Evolutionary conservation across 192 early-diverging fungal species (phyloP), one percentile per base, ranked within the genome.

Genomic region (Coemansia sp.): DNA sequence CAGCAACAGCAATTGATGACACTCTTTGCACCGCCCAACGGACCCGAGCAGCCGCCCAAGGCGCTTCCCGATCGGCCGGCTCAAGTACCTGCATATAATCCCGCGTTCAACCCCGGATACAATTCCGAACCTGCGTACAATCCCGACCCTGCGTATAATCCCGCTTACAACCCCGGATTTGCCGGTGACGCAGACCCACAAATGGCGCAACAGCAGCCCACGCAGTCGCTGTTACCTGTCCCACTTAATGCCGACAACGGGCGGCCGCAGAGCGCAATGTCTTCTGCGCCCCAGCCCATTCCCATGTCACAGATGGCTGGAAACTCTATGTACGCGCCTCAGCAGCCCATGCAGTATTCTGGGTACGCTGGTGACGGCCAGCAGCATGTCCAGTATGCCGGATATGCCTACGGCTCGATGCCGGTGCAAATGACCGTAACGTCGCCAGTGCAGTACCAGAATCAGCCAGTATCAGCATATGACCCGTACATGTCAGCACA

Each of bases 1-100:
- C 67, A 61, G 53, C 67, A 53, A 22, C 74, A 76, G 12, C 54
- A 66, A 5, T 63, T 78, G 11, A 69, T 72, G 69, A 72, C 67
- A 19, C 48, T 78, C 35, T 78, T 78, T 72, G 62, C 75, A 15
- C 75, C 75, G 19, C 48, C 69, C 23, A 65, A 50, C 10, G 61
- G 56, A n/a, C 50, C 60, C 15, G 62, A 59, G 41, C 56, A 66
- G 29, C 72, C 62, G 25, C 52, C 29, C 10, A 68, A 69, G 48
- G 32, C 47, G 8, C 62, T 69, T 47, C 66, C 66, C 0, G 58
- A 61, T 32, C 72, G 58, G 57, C 70, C 70, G 27, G 58, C 62
- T 53, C 8, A 41, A 17, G 50, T 21, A 11, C 58, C 60, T 23
- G 56, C 58, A 22, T 61, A 41, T 55, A 69, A 58, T 24, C 75